phyloP scores from a whole-genome alignment of 2,329 filamentous ascomycete genomes.

The Ascochyta viciae-villosae region DNA sequence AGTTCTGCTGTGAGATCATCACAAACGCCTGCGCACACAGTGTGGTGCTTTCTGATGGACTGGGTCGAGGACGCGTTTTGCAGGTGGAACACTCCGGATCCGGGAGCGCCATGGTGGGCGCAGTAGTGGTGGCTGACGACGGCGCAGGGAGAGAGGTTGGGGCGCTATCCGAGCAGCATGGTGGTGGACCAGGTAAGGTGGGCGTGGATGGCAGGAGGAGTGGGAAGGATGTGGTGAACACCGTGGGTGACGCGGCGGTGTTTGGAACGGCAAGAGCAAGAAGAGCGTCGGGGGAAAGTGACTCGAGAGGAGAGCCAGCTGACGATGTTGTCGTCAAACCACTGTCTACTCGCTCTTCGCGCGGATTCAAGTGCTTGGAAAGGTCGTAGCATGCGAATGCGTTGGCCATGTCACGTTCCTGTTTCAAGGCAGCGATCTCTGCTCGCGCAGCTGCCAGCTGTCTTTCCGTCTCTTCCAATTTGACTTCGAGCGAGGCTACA shows the following conservation, averaged over 20 bases:
- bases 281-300: not conserved
- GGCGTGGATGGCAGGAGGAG: not conserved
- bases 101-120: not conserved
- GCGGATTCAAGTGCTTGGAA: constrained; percentile 6
- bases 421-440: constrained; percentile 36
- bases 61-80: constrained; percentile 33
- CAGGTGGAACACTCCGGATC: constrained; percentile 39
- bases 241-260: not conserved
- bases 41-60: constrained; percentile 42
- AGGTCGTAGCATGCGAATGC: constrained; percentile 13
- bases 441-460: constrained; percentile 32
- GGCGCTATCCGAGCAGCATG: constrained; percentile 31
- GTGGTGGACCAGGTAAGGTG: constrained; percentile 25
- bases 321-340: not conserved
- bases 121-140: not conserved
- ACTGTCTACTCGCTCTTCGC: not conserved
- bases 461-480: constrained; percentile 39
- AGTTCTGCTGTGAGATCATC: constrained; percentile 46
- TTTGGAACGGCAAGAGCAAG: not conserved
- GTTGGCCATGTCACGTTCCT: constrained; percentile 23
- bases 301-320: not conserved
- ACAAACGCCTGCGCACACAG: constrained; percentile 45
- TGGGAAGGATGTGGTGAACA: constrained; percentile 1
- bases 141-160: not conserved
- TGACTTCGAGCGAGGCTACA: constrained; percentile 50